Conservation (phyloP, 768 basidiomycete genomes). For the Punctularia strigosozonata region DNA sequence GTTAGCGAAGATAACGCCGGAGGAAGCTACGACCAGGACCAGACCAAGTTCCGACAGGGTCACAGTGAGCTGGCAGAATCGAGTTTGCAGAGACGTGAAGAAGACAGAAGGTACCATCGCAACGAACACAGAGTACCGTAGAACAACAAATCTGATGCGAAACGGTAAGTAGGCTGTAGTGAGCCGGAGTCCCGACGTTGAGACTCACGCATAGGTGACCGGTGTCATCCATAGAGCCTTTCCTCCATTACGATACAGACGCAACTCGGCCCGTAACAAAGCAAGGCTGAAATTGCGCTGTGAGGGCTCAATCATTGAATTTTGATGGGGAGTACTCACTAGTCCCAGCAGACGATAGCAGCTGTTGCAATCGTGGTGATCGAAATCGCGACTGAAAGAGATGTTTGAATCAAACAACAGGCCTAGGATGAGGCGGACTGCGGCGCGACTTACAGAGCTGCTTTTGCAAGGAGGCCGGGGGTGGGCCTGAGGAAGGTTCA, state of each 20-base stretch:
- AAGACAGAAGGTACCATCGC: too few species aligned
- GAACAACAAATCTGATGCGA: too few species aligned
- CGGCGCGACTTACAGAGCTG: too few species aligned
- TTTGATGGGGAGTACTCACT: slow-evolving; percentile 1
- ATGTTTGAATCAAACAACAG: too few species aligned
- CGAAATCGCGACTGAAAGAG: slow-evolving; percentile 5
- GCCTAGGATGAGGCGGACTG: too few species aligned
- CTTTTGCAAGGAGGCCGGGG: too few species aligned
- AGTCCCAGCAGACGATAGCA: slow-evolving; percentile 4
- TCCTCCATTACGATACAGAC: background rate
- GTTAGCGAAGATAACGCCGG: slow-evolving; percentile 21
- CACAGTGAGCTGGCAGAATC: slow-evolving; percentile 19
- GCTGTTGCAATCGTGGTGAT: slow-evolving; percentile 1
- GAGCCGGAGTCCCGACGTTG: too few species aligned
- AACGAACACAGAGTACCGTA: too few species aligned
- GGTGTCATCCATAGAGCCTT: background rate
- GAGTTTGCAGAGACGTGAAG: too few species aligned
- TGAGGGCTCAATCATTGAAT: background rate
- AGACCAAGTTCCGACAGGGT: slow-evolving; percentile 18
- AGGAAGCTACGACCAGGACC: slow-evolving; percentile 17
- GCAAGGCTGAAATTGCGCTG: background rate
- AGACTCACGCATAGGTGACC: slow-evolving; percentile 1
- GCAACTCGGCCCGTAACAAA: background rate
- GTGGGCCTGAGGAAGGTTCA: too few species aligned
- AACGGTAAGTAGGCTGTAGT: too few species aligned